phyloP scores from a whole-genome alignment of 169 alveolate genomes.

The Babesia caballi region DNA sequence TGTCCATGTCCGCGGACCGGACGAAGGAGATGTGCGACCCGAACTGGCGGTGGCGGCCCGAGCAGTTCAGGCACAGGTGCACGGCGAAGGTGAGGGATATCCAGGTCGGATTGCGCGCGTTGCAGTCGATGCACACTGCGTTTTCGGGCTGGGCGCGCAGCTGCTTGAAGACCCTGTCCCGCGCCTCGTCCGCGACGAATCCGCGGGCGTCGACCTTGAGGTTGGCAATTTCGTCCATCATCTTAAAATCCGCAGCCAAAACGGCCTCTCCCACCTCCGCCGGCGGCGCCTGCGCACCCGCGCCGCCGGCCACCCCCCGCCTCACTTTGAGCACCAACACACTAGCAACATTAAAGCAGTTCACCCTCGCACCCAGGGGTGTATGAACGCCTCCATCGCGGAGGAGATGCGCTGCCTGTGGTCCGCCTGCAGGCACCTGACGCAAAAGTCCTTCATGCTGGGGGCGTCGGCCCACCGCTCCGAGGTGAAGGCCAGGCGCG shows the following conservation, averaged over 20 bases:
- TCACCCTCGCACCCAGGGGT: conserved; percentile 47
- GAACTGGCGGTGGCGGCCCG: conserved; percentile 92
- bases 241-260: neutral
- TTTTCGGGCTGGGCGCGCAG: conserved; percentile 74
- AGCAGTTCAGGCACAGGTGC: conserved; percentile 94
- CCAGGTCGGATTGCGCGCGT: conserved; percentile 96
- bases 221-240: conserved; percentile 51
- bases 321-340: neutral
- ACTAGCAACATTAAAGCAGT: neutral
- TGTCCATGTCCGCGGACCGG: conserved; percentile 88
- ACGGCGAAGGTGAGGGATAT: conserved; percentile 91
- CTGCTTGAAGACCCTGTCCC: conserved; percentile 76
- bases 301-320: neutral
- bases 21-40: conserved; percentile 96
- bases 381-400: conserved; percentile 78
- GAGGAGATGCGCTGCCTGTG: conserved; percentile 57
- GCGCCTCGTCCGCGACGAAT: conserved; percentile 73
- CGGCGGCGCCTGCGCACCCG: neutral
- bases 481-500: conserved; percentile 62
- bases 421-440: conserved; percentile 55
- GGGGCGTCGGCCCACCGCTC: conserved; percentile 65
- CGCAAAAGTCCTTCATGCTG: conserved; percentile 70
- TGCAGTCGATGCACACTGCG: conserved; percentile 91
- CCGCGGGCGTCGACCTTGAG: conserved; percentile 78
- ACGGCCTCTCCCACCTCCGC: neutral